phyloP scores from a whole-genome alignment of 2,329 filamentous ascomycete species.

The Clonostachys rosea region DNA sequence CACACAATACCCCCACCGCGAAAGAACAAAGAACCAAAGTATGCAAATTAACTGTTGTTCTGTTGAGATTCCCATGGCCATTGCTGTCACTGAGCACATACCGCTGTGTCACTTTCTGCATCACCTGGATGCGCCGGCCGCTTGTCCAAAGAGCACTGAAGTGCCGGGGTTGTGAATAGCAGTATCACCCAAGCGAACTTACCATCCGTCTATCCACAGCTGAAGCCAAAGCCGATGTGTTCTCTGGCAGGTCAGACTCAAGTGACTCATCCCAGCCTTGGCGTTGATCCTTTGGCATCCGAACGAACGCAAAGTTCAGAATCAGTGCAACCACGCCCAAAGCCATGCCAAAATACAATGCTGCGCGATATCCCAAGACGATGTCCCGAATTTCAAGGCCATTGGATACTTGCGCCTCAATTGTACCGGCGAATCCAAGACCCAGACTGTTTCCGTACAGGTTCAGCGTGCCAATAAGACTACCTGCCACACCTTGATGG shows the following conservation, averaged over 20 bases:
- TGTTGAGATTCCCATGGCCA: too few relatives aligned
- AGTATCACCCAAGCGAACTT: not conserved
- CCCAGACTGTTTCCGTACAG: conserved; percentile 22
- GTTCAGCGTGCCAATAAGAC: conserved; percentile 35
- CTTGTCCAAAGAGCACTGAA: too few relatives aligned
- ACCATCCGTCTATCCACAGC: not conserved
- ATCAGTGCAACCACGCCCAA: conserved; percentile 23
- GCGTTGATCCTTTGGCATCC: conserved; percentile 31
- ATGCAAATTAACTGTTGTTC: too few relatives aligned
- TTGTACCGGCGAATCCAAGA: conserved; percentile 22
- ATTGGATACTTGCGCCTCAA: conserved; percentile 18
- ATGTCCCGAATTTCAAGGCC: conserved; percentile 4
- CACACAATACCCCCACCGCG: too few relatives aligned
- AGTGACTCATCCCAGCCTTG: conserved; percentile 19
- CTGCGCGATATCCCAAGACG: conserved; percentile 27
- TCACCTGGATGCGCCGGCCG: too few relatives aligned
- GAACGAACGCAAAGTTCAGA: conserved; percentile 27
- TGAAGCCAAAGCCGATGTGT: not conserved
- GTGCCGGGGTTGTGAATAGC: too few relatives aligned
- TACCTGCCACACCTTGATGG: conserved; percentile 45
- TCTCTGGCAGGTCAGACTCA: not conserved
- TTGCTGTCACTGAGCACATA: too few relatives aligned
- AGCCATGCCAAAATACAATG: conserved; percentile 32
- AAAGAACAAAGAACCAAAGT: too few relatives aligned
- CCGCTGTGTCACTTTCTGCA: too few relatives aligned